phyloP scores from a whole-genome alignment of 768 basidiomycete species.

The Xerocomus potaroensis region DNA sequence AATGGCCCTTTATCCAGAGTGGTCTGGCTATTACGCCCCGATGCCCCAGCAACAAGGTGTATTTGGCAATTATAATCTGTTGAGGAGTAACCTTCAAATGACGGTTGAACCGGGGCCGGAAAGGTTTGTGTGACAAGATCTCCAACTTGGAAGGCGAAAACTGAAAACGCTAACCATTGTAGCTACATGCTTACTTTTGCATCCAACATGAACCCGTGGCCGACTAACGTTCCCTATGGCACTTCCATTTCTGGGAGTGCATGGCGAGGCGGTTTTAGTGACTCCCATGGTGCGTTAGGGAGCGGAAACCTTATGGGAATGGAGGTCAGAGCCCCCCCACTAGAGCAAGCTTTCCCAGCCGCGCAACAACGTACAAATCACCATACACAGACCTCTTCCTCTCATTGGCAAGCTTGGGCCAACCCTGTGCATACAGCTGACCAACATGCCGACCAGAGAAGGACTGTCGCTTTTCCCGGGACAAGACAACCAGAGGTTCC shows the following conservation, averaged over 20 bases:
- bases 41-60: constrained; percentile 4
- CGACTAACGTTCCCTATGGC: not conserved
- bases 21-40: not conserved
- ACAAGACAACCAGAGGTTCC: not conserved
- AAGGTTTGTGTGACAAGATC: constrained; percentile 10
- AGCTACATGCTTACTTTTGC: not conserved
- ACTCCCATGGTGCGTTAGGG: not conserved
- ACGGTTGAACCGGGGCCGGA: not conserved
- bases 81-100: not conserved
- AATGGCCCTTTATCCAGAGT: too few relatives aligned
- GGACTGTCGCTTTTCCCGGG: not conserved
- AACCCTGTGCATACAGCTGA: constrained; percentile 1
- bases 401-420: constrained; percentile 3
- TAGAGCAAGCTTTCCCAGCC: constrained; percentile 1
- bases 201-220: constrained; percentile 3
- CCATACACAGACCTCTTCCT: too few relatives aligned
- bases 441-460: not conserved
- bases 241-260: not conserved
- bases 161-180: not conserved
- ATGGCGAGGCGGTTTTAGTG: not conserved
- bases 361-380: not conserved
- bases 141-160: not conserved
- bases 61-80: not conserved
- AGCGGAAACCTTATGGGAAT: not conserved
- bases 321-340: not conserved